A percentile compares a stretch with the other conserved stretches of the same genome.
phyloP scores from a whole-genome alignment of 2,329 filamentous ascomycete genomes.

The Pseudopyrenochaeta lycopersici region DNA sequence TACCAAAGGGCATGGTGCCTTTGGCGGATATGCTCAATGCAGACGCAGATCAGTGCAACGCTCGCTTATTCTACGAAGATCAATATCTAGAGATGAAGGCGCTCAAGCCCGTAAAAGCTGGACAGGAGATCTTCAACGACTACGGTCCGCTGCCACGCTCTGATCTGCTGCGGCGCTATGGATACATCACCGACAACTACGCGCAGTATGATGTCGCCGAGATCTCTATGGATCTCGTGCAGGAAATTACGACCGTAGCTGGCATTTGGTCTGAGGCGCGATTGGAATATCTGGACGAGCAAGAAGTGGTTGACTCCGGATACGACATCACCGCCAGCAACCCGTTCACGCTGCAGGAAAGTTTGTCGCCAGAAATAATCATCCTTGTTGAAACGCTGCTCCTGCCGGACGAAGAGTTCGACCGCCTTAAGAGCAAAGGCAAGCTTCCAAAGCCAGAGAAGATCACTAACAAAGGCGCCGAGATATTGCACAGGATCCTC shows the following conservation, averaged over 20 bases:
- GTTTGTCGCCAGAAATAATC: constrained; percentile 53
- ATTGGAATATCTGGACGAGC: constrained; percentile 67
- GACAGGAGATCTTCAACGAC: constrained; percentile 86
- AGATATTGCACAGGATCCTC: constrained; percentile 52
- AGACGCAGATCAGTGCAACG: constrained; percentile 82
- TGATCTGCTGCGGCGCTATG: constrained; percentile 84
- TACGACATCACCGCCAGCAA: constrained; percentile 64
- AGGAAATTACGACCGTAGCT: constrained; percentile 17
- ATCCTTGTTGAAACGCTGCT: constrained; percentile 57
- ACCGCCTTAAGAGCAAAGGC: constrained; percentile 51
- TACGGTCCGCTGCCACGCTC: constrained; percentile 85
- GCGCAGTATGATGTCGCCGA: constrained; percentile 84
- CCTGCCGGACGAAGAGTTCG: constrained; percentile 52
- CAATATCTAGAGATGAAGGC: constrained; percentile 74
- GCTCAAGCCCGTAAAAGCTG: constrained; percentile 71
- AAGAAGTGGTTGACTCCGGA: constrained; percentile 73
- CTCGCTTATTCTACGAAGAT: constrained; percentile 69
- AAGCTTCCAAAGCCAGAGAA: constrained; percentile 55
- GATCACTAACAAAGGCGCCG: constrained; percentile 49
- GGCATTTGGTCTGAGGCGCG: constrained; percentile 24
- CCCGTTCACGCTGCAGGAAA: constrained; percentile 46
- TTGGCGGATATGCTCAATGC: constrained; percentile 91
- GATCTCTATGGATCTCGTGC: constrained; percentile 69
- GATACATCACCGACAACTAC: constrained; percentile 84
- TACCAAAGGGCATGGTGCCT: constrained; percentile 84